Evolutionary conservation across 371 early-diverging fungal genomes (phyloP).

Genomic region (Rhizopus arrhizus): DNA sequence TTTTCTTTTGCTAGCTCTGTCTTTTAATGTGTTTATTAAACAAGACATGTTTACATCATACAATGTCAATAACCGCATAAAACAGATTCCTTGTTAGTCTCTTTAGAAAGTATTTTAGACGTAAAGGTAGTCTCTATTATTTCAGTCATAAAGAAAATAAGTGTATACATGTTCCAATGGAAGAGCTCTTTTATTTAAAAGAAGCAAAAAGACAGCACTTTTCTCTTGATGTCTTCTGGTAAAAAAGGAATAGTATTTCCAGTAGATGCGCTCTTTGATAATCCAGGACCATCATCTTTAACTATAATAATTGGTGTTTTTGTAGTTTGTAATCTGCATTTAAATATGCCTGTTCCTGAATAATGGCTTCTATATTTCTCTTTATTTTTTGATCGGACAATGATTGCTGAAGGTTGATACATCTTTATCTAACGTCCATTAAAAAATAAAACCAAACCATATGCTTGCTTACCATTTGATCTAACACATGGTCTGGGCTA

Average conservation of each 20-base stretch:
- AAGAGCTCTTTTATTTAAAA: no score
- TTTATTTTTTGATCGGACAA: conserved; percentile 18
- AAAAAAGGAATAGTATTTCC: neutral
- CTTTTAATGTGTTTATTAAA: no score
- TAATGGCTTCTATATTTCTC: conserved; percentile 18
- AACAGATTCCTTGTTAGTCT: no score
- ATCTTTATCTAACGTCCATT: conserved; percentile 8
- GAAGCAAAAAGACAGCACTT: no score
- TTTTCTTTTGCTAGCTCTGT: no score
- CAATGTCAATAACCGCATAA: no score
- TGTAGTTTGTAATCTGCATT: conserved; percentile 17
- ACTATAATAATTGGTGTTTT: conserved; percentile 18
- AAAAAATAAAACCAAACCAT: neutral
- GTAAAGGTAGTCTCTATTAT: no score
- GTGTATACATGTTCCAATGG: no score
- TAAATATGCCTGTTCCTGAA: conserved; percentile 26
- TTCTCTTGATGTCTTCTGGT: no score
- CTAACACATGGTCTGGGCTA: conserved; percentile 14
- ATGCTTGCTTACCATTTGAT: conserved; percentile 14
- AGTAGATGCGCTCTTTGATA: neutral
- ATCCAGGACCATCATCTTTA: conserved; percentile 2
- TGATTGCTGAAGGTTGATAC: conserved; percentile 21
- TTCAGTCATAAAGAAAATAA: no score
- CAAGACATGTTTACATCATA: no score
- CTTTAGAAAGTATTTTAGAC: no score